Conservation (phyloP, 345 rosid genomes). For the Draba incana region DNA sequence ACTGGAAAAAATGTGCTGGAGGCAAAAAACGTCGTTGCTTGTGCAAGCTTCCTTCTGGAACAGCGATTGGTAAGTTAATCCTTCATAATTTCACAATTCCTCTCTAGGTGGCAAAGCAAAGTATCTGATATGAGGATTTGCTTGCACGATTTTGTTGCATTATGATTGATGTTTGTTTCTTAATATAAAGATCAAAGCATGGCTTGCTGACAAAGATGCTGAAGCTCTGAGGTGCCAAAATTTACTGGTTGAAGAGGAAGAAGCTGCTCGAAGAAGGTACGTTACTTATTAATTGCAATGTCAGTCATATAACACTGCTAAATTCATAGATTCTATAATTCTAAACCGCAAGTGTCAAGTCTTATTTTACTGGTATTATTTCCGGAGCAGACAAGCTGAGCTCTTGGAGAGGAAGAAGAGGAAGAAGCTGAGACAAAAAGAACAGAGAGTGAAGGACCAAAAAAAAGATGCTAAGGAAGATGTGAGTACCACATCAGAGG, state of each 20-base stretch:
- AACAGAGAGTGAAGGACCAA: constrained; percentile 78
- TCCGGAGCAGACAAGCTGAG: constrained; percentile 65
- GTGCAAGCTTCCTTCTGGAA: constrained; percentile 82
- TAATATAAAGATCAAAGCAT: constrained; percentile 66
- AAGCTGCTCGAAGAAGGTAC: constrained; percentile 90
- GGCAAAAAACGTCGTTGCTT: constrained; percentile 82
- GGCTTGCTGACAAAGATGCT: constrained; percentile 95
- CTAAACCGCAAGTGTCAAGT: constrained; percentile 1
- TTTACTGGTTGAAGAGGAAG: constrained; percentile 94
- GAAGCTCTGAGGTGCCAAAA: constrained; percentile 95
- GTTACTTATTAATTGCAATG: constrained; percentile 24
- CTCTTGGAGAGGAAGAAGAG: constrained; percentile 79
- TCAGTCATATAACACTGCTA: neutral
- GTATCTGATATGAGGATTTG: constrained; percentile 2
- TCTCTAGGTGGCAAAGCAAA: constrained; percentile 26
- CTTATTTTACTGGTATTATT: constrained; percentile 28
- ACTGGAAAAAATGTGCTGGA: constrained; percentile 80
- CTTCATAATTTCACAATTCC: constrained; percentile 20
- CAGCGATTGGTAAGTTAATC: constrained; percentile 69
- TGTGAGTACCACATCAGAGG: constrained; percentile 51
- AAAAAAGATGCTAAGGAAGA: constrained; percentile 46
- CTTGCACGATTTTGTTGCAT: constrained; percentile 4
- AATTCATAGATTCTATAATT: constrained; percentile 4
- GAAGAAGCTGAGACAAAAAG: constrained; percentile 85
- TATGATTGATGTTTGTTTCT: constrained; percentile 15